Evolutionary conservation across 2,329 filamentous ascomycete genomes (phyloP), one percentile per base, ranked within the genome.

Genomic region (Colletotrichum sp.): DNA sequence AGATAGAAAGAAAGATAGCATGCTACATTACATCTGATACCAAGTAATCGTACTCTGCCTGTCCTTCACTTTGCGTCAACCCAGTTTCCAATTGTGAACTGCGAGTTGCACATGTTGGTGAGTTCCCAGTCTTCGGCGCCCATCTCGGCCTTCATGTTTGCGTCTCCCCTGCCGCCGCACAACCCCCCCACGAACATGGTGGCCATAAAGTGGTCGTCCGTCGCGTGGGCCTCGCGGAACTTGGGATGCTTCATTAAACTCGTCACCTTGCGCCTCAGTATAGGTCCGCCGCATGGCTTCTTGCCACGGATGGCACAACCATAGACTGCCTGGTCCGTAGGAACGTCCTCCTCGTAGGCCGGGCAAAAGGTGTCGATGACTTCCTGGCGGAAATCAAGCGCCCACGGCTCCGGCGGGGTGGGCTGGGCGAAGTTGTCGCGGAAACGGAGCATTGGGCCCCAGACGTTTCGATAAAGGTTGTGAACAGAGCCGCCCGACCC

Each of bases 131-230:
- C 88, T 84, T 93, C 90, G 0, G 90, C 90, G n/a, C 83, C 85
- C 75, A 91, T 78, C 72, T 82, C 80, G 0, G 84, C 87, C 43
- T 81, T 75, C 15, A 81, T 78, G 1, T 82, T 83, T 69, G 84
- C 80, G 79, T 90, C 88, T 29, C 87, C 86, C 66, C 81, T 77
- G 36, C 86, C 86, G 2, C 90, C 87, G 34, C 84, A 84, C 5
- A 87, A 83, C 2, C 92, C 92, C 0, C 91, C 90, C 1, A 92
- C 88, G 81, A 93, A 94, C 77, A 91, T 84, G 5, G 89, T 86
- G 1, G 91, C 84, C 89, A 93, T 93, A 76, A 92, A 93, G 78
- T 94, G 92, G 79, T 94, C 92, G 78, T 94, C 92, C 0, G 92
- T 93, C 1, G 86, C 91, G 82, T 94, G 92, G 0, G 92, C 92